Conservation (phyloP, 139 green algal species). For the Asterochloris erici region DNA sequence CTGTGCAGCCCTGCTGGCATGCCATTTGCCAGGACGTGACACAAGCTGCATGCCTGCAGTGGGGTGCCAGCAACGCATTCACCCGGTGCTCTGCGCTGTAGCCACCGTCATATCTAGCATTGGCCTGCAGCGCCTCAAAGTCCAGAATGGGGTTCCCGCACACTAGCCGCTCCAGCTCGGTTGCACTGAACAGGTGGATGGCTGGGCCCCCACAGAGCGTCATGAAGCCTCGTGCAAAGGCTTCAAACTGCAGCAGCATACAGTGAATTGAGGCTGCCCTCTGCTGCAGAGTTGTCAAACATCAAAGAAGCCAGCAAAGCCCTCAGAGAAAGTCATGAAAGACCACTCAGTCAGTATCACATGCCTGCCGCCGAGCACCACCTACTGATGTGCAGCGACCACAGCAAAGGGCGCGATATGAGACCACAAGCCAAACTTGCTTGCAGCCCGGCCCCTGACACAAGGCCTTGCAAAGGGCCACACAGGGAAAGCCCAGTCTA, state of each 20-base stretch:
- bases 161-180: conserved; percentile 86
- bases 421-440: no score
- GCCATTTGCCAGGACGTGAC: not conserved
- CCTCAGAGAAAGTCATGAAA: no score
- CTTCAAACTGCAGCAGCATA: conserved; percentile 62
- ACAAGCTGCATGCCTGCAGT: not conserved
- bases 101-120: conserved; percentile 85
- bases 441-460: no score
- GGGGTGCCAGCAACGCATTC: not conserved
- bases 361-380: no score
- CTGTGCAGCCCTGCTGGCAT: not conserved
- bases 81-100: conserved; percentile 56
- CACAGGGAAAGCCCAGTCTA: no score
- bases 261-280: no score
- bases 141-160: conserved; percentile 89
- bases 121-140: conserved; percentile 77
- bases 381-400: no score
- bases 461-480: no score
- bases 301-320: no score
- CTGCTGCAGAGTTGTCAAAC: no score
- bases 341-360: no score
- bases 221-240: conserved; percentile 81
- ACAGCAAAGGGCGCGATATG: no score
- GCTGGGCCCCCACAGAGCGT: conserved; percentile 83
- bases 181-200: conserved; percentile 83